Base-by-base conservation (phyloP, 768 basidiomycete species). In the Pulveroboletus sp. region DNA sequence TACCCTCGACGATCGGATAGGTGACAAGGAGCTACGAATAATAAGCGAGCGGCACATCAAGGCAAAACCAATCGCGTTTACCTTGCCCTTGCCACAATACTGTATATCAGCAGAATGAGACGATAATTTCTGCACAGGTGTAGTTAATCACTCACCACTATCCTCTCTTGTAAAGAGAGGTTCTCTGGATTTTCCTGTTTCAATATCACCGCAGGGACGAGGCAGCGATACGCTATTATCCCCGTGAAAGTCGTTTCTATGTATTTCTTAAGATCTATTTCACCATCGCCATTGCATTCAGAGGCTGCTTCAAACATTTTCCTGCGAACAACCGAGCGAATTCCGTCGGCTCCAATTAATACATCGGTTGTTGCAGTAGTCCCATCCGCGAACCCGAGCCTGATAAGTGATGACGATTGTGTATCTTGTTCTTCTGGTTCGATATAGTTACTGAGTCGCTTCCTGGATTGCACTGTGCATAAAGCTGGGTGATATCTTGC, bases 271-370 rank as follows among this genome's bases (percentile, higher is more conserved):
- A 58, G 10, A 35, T 65, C 44, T 0, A 8, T 8, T 6, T 35
- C 11, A 18, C 28, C 40, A 10, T 32, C 18, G 2, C 3, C 10
- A 6, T 49, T 7, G 2, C 47, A 43, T 12, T 27, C 31, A 4
- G 51, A 56, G 3, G 54, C 60, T 28, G 26, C 17, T 44, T 55
- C 55, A 26, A 61, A 61, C 52, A 68, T 54, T 0, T 46, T 47
- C 24, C 52, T 59, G 24, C 67, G 68, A 27, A 64, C 58, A 2
- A 45, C 46, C 1, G 63, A 65, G 14, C 59, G 65, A 17, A 78
- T 65, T 3, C 77, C 77, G 53, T 77, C 76, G 28, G 73, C 74
- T 5, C 75, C 77, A 39, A 78, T 53, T 6, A 77, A 68, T 14
- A 78, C 55, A 45, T 78, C 72, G 11, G 75, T 66, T 26, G 56